Percentiles rank a stretch among this genome's conserved stretches.
These are phyloP conservation scores for Bathelium albidoporum DNA, from an alignment of 495 filamentous ascomycete species.

Conservation along the genomic window DNA sequence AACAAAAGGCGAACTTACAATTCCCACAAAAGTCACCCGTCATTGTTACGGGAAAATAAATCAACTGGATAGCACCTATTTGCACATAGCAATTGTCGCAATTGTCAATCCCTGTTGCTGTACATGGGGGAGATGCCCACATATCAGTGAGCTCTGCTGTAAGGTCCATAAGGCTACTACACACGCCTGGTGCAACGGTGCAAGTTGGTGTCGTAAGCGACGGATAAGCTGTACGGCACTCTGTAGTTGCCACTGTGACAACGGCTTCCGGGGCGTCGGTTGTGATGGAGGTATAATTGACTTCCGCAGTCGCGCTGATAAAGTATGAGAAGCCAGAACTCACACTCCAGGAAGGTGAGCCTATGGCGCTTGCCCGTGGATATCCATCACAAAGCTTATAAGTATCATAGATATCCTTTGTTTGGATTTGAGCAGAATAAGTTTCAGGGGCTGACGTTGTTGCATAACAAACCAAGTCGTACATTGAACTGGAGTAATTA, in stretches of 20 bases:
- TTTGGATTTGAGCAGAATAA: not conserved
- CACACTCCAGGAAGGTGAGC: not conserved
- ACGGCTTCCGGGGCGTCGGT: not conserved
- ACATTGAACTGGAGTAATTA: not conserved
- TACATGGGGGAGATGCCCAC: not conserved
- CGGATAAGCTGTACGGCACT: not conserved
- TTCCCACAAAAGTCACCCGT: not conserved
- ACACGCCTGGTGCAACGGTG: not conserved
- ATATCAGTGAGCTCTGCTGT: not conserved
- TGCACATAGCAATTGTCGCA: not conserved
- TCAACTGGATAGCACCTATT: not conserved
- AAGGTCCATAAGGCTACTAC: not conserved
- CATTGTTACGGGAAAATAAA: not conserved
- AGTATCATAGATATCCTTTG: not conserved
- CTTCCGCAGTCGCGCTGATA: not conserved
- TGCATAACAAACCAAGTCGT: not conserved
- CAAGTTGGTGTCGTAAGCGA: not conserved
- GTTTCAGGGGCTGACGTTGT: not conserved
- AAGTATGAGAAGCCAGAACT: not conserved
- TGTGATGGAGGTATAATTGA: not conserved
- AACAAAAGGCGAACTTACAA: not conserved
- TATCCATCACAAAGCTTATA: not conserved
- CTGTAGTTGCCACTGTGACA: not conserved
- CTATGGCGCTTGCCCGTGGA: not conserved
- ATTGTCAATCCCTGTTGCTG: not conserved